Conservation (phyloP, 208 protist species). For the Leptomonas seymouri region DNA sequence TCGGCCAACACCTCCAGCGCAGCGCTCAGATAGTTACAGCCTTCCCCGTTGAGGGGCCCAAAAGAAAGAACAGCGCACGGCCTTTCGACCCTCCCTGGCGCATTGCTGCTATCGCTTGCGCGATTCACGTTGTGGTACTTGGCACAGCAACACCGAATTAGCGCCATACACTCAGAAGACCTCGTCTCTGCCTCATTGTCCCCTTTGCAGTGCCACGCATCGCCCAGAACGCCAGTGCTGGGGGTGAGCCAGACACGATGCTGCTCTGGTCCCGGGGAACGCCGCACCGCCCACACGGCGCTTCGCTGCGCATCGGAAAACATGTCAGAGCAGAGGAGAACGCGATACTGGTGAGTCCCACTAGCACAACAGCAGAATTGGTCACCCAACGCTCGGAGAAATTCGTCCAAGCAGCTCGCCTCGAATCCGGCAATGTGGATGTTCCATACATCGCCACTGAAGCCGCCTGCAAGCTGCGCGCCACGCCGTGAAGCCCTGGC, state of each 20-base stretch:
- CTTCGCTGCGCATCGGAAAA: conserved; percentile 52
- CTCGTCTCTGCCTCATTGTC: conserved; percentile 7
- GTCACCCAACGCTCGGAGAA: conserved; percentile 13
- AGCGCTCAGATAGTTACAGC: conserved; percentile 66
- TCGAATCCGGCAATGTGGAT: conserved; percentile 40
- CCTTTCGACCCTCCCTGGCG: not conserved
- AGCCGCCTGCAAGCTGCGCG: not conserved
- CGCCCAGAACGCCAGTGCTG: conserved; percentile 41
- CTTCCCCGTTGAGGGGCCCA: conserved; percentile 44
- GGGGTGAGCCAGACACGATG: conserved; percentile 19
- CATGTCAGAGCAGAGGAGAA: conserved; percentile 56
- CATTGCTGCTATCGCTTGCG: not conserved
- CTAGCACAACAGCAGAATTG: not conserved
- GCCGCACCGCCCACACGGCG: conserved; percentile 55
- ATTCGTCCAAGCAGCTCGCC: conserved; percentile 23
- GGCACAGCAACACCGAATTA: conserved; percentile 39
- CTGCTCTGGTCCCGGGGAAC: not conserved
- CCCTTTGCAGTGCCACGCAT: conserved; percentile 41
- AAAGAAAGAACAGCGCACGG: conserved; percentile 38
- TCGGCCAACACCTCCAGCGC: conserved; percentile 47
- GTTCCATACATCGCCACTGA: conserved; percentile 11
- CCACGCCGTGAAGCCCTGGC: conserved; percentile 7
- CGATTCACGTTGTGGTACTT: conserved; percentile 59
- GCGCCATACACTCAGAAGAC: conserved; percentile 6
- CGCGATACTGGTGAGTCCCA: conserved; percentile 29